Evolutionary conservation across 257 asterid species (phyloP).

Genomic region (Paraleonurus japonicus): DNA sequence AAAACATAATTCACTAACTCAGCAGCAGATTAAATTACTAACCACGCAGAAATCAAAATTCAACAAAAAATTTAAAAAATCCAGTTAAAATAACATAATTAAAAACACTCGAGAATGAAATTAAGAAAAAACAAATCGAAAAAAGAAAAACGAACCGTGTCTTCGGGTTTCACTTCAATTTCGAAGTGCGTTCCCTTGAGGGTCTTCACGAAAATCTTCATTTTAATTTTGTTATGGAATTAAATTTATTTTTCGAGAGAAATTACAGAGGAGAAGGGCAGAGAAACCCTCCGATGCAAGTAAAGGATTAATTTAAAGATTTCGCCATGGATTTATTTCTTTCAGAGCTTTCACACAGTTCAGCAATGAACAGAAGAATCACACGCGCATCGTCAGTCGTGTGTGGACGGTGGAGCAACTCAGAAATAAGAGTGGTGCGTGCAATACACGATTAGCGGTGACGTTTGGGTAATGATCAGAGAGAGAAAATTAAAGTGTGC

Average conservation of each 20-base stretch:
- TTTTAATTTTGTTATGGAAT: neutral
- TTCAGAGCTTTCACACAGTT: neutral
- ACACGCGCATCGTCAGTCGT: conserved; percentile 3
- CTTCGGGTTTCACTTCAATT: conserved; percentile 12
- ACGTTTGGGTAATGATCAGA: neutral
- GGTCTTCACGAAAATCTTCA: conserved; percentile 11
- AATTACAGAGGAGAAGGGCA: neutral
- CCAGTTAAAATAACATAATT: neutral
- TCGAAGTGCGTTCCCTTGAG: conserved; percentile 19
- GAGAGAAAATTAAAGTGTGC: neutral
- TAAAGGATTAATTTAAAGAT: neutral
- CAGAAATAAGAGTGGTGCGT: conserved; percentile 2
- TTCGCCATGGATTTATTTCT: conserved; percentile 8
- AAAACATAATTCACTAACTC: neutral
- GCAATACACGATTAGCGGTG: neutral
- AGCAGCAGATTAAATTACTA: neutral
- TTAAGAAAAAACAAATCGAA: neutral
- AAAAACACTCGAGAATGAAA: neutral
- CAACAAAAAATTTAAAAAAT: neutral
- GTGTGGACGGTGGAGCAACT: neutral
- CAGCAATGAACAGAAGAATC: neutral
- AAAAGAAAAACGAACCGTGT: neutral
- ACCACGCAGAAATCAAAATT: neutral
- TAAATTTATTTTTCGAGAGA: neutral
- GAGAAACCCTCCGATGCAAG: conserved; percentile 7